phyloP scores from a whole-genome alignment of 371 early-diverging fungal genomes.

The Mortierella sp. region DNA sequence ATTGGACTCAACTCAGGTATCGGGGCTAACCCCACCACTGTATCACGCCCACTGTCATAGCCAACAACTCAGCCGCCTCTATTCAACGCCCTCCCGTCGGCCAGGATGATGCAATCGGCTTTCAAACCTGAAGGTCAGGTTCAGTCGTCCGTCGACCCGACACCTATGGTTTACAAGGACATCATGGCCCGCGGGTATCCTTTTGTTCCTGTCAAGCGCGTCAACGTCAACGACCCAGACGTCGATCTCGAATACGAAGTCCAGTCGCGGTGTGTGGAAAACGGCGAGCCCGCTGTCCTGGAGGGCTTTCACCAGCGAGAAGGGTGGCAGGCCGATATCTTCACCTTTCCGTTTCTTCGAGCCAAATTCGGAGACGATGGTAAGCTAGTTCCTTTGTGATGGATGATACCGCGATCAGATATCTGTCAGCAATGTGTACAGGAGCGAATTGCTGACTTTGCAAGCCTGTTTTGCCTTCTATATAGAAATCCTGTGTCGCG shows the following conservation, averaged over 20 bases:
- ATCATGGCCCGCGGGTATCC: slow-evolving; percentile 42
- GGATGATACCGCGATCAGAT: not conserved
- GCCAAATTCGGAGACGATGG: slow-evolving; percentile 43
- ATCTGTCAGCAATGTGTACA: no score
- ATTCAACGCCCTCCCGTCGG: not conserved
- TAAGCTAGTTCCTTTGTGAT: slow-evolving; percentile 26
- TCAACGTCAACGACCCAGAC: slow-evolving; percentile 20
- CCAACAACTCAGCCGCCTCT: not conserved
- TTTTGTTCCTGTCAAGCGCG: slow-evolving; percentile 27
- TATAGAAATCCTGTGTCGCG: slow-evolving; percentile 41
- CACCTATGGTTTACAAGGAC: slow-evolving; percentile 12
- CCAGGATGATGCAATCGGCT: slow-evolving; percentile 33
- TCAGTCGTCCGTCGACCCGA: slow-evolving; percentile 24
- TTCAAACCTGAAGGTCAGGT: not conserved
- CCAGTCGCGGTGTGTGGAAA: slow-evolving; percentile 53
- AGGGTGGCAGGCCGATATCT: slow-evolving; percentile 55
- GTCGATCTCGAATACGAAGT: slow-evolving; percentile 34
- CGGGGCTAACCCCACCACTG: no score
- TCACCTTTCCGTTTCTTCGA: slow-evolving; percentile 53
- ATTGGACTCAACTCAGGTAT: no score
- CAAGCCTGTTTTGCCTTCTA: not conserved
- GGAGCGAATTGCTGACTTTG: not conserved
- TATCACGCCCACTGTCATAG: not conserved
- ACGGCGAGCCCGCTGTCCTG: slow-evolving; percentile 63
- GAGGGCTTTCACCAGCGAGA: slow-evolving; percentile 57